Base-by-base conservation (phyloP, 75 land plant genomes). In the Cunninghamia lanceolata region DNA sequence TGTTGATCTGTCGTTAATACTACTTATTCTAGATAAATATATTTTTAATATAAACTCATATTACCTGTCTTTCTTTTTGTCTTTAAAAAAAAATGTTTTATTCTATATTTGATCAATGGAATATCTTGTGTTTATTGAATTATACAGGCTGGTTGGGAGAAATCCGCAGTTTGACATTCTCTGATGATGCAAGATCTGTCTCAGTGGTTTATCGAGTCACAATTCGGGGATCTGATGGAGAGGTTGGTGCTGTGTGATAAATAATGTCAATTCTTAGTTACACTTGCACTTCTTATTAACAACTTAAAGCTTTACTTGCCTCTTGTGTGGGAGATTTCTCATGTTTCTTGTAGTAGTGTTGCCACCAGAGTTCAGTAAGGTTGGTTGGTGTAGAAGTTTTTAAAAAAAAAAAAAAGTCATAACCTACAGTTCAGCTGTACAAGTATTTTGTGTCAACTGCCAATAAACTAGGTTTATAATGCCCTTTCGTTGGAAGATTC, bases 81-180 rank as follows among this genome's bases (percentile, higher is more conserved):
- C 9, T 70, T 70, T 9, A 56, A 56, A 25, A 63, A 25, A 56
- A 56, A 63, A 63, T 63, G 68, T 28, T 63, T 19, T 63, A 25
- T 7, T 63, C 68, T 28, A 28, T 11, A 3, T 30, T 73, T 34
- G 16, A 30, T 32, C 75, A 73, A 73, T 73, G 75, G 36, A 73
- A 73, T 73, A 73, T 34, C 36, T 28, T 63, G 9, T 1, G 9
- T 63, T 63, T 63, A 63, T 63, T 25, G 30, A 28, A 63, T 63
- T 73, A 32, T 85, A 74, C 87, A 96, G 98, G 99, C 53, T 98
- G 99, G 99, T 97, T 98, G 87, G 99, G 99, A 70, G 99, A 98
- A 89, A 89, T 98, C 11, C 95, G 98, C 19, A 92, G 90, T 88
- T 92, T 98, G 28, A 90, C 89, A 16, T 98, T 93, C 82, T 88